Conservation (phyloP, 139 green algal species). For the Ostreobium quekettii region DNA sequence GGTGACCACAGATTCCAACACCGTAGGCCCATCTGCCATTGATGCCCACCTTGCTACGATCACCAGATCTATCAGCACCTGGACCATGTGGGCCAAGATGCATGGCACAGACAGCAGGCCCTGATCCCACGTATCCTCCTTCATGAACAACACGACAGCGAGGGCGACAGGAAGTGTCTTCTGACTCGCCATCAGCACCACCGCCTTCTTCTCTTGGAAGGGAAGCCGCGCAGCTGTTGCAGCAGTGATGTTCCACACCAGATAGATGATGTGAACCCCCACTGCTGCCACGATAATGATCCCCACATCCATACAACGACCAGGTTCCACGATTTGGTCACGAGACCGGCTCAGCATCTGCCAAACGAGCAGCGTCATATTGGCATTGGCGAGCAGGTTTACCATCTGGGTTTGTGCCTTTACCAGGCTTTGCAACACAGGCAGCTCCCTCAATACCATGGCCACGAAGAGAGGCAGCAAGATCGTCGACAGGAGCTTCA, state of each 20-base stretch:
- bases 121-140: conserved; percentile 32
- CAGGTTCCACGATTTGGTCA: conserved; percentile 2
- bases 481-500: conserved; percentile 69
- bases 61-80: conserved; percentile 20
- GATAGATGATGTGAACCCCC: conserved; percentile 44
- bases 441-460: conserved; percentile 44
- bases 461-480: conserved; percentile 54
- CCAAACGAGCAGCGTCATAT: conserved; percentile 55
- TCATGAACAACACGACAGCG: conserved; percentile 37
- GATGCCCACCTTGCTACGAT: conserved; percentile 14
- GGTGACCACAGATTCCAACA: too few relatives aligned
- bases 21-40: too few relatives aligned
- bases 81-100: conserved; percentile 66
- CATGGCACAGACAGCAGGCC: conserved; percentile 67
- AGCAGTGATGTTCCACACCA: conserved; percentile 43
- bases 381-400: conserved; percentile 30
- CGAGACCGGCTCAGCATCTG: conserved; percentile 32
- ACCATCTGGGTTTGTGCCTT: conserved; percentile 28
- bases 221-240: conserved; percentile 31
- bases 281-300: conserved; percentile 21
- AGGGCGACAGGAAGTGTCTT: conserved; percentile 53
- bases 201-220: conserved; percentile 43
- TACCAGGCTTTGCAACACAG: conserved; percentile 23
- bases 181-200: conserved; percentile 38
- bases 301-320: too few relatives aligned